A percentile compares a stretch with the other conserved stretches of the same genome.
Conservation (phyloP, 1,139 yeast species). For the Candida mesenterica region DNA sequence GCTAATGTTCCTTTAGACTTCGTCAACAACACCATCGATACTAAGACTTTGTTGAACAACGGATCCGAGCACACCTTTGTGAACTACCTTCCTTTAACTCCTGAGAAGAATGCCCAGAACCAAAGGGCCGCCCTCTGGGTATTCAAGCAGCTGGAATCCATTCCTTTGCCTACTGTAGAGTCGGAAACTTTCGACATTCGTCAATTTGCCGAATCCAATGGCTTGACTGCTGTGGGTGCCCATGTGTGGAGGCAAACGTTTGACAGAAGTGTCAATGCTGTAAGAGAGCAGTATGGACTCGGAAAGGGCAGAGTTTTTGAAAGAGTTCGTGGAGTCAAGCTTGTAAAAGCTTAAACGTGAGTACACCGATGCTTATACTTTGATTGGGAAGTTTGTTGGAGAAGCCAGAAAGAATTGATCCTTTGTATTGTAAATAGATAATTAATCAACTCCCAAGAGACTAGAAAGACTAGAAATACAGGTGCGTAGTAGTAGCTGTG, state of each 20-base stretch:
- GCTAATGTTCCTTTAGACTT: slow-evolving; percentile 63
- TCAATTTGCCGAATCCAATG: slow-evolving; percentile 52
- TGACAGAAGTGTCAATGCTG: slow-evolving; percentile 70
- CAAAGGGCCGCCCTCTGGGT: slow-evolving; percentile 93
- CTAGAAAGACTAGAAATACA: too few relatives aligned
- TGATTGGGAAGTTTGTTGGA: slow-evolving; percentile 3
- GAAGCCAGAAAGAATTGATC: not conserved
- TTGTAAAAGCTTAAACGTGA: slow-evolving; percentile 13
- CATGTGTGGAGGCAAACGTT: slow-evolving; percentile 86
- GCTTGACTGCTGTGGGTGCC: slow-evolving; percentile 79
- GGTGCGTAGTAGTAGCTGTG: too few relatives aligned
- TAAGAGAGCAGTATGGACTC: slow-evolving; percentile 71
- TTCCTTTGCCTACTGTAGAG: slow-evolving; percentile 9
- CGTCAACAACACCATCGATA: slow-evolving; percentile 57
- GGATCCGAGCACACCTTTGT: slow-evolving; percentile 44
- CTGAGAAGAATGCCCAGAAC: slow-evolving; percentile 80
- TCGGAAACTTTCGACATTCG: slow-evolving; percentile 63
- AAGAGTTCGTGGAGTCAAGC: slow-evolving; percentile 41
- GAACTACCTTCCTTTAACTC: slow-evolving; percentile 79
- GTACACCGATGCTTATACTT: too few relatives aligned
- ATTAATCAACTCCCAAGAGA: not conserved
- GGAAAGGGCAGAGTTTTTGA: slow-evolving; percentile 74
- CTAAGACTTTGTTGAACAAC: slow-evolving; percentile 42
- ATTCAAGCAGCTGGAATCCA: slow-evolving; percentile 58
- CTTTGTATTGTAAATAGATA: slow-evolving; percentile 9